Evolutionary conservation across 345 rosid species (phyloP).

Genomic region (Sonneratia alba): DNA sequence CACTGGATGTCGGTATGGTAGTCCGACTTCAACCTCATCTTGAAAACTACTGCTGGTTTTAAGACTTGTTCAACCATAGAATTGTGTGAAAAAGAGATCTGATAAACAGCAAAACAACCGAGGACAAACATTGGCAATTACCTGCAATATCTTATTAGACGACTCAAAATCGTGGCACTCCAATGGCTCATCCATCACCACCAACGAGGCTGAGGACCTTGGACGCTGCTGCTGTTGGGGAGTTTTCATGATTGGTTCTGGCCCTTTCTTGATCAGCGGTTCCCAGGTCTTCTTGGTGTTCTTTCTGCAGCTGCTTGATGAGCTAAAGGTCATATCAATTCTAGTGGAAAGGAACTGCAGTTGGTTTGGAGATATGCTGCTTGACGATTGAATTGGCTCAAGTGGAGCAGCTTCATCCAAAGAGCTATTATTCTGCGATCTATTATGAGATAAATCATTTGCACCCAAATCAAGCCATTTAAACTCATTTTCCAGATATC

Average conservation of each 20-base stretch:
- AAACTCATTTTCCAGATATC: too few relatives aligned
- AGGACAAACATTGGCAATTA: neutral
- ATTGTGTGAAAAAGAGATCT: too few relatives aligned
- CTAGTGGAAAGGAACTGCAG: constrained; percentile 85
- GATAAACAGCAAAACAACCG: too few relatives aligned
- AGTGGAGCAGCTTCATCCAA: too few relatives aligned
- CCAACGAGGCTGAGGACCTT: constrained; percentile 47
- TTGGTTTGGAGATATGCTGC: constrained; percentile 74
- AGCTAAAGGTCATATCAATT: constrained; percentile 65
- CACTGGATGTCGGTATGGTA: too few relatives aligned
- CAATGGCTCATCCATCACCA: constrained; percentile 53
- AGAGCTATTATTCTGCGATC: too few relatives aligned
- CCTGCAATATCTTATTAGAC: constrained; percentile 44
- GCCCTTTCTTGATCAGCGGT: constrained; percentile 50
- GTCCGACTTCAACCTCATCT: too few relatives aligned
- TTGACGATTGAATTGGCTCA: constrained; percentile 61
- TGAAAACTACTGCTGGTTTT: too few relatives aligned
- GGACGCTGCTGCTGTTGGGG: constrained; percentile 37
- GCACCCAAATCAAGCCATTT: too few relatives aligned
- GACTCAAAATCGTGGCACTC: constrained; percentile 60
- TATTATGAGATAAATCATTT: too few relatives aligned
- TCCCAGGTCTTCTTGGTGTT: constrained; percentile 48
- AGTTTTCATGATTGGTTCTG: constrained; percentile 27
- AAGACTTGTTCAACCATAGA: too few relatives aligned
- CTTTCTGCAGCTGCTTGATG: constrained; percentile 30